phyloP scores from a whole-genome alignment of 2,329 filamentous ascomycete genomes.

The Emydomyces testavorans region DNA sequence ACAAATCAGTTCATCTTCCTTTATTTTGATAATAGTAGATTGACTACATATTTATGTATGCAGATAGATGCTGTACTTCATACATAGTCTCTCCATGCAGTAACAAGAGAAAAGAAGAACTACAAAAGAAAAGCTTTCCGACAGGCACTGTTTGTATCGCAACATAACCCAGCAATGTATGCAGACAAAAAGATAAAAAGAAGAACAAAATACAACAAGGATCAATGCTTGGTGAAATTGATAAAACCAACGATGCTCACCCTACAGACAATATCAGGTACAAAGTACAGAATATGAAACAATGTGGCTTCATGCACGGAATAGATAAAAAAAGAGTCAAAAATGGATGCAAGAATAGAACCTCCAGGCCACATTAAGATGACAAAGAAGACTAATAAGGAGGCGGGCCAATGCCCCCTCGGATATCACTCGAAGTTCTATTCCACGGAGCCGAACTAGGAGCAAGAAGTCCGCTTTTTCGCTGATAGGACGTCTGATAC shows the following conservation, averaged over 20 bases:
- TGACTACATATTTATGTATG: too few relatives aligned
- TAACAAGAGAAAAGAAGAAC: background rate
- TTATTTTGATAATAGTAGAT: too few relatives aligned
- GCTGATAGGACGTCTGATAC: background rate
- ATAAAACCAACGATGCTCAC: background rate
- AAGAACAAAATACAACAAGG: background rate
- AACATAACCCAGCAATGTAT: background rate
- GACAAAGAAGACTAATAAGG: constrained; percentile 17
- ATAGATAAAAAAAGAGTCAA: background rate
- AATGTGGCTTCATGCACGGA: background rate
- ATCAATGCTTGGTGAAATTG: background rate
- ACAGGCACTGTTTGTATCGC: background rate
- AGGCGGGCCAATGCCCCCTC: constrained; percentile 19
- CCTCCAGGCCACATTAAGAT: background rate
- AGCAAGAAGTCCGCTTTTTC: background rate
- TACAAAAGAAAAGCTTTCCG: background rate
- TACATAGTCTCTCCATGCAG: background rate
- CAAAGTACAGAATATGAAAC: background rate
- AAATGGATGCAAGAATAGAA: background rate
- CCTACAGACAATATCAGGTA: background rate
- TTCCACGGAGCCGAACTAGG: constrained; percentile 7
- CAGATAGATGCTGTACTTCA: too few relatives aligned
- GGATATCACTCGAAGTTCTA: background rate
- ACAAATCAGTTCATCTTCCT: too few relatives aligned
- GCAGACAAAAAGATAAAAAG: background rate